Percentiles rank a stretch among this genome's conserved stretches.
phyloP scores from a whole-genome alignment of 2,329 filamentous ascomycete genomes.

The Ophiostoma sp. region DNA sequence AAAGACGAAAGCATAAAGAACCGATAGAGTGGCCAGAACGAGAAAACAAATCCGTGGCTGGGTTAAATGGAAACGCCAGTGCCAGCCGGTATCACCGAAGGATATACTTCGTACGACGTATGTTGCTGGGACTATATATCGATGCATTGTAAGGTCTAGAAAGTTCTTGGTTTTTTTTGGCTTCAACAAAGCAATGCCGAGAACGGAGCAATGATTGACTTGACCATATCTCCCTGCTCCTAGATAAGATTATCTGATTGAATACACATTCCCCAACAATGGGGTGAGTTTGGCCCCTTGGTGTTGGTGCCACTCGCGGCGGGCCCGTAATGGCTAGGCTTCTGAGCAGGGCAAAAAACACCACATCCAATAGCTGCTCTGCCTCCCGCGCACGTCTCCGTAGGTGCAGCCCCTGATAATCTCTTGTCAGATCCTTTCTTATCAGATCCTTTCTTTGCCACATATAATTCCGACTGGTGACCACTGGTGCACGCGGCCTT shows the following conservation, averaged over 20 bases:
- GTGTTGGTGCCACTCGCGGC: background rate
- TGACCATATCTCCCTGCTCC: background rate
- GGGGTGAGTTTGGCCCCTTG: background rate
- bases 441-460: conserved; percentile 2
- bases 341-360: background rate
- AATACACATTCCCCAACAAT: conserved; percentile 6
- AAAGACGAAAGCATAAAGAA: too few relatives aligned
- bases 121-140: too few relatives aligned
- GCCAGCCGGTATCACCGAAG: too few relatives aligned
- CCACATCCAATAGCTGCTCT: background rate
- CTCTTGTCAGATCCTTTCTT: conserved; percentile 1
- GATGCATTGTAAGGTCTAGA: too few relatives aligned
- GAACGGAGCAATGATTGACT: conserved; percentile 8
- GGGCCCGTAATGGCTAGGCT: background rate
- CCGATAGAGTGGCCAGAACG: too few relatives aligned
- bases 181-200: background rate
- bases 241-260: background rate
- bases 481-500: background rate
- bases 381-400: background rate
- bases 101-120: too few relatives aligned
- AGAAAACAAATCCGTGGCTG: too few relatives aligned
- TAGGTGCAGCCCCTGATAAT: background rate
- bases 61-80: too few relatives aligned
- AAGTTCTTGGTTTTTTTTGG: too few relatives aligned
- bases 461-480: background rate